A percentile compares a stretch with the other conserved stretches of the same genome.
Evolutionary conservation across 2,329 filamentous ascomycete species (phyloP).

Genomic region (Ciborinia camelliae): DNA sequence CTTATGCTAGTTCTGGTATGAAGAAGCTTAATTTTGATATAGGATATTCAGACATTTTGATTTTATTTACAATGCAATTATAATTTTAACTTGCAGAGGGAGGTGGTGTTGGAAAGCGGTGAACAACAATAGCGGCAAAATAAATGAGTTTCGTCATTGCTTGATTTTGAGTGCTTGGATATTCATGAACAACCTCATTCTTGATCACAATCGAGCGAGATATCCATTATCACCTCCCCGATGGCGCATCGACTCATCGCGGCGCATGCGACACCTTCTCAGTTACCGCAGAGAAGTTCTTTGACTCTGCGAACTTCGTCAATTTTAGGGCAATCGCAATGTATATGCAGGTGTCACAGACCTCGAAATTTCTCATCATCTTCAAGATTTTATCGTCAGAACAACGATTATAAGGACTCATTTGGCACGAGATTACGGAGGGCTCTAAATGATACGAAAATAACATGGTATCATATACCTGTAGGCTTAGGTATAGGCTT

Average conservation of each 20-base stretch:
- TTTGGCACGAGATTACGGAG: constrained; percentile 47
- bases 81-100: not conserved
- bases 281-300: not conserved
- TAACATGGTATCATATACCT: constrained; percentile 71
- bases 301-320: constrained; percentile 14
- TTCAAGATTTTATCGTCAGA: constrained; percentile 26
- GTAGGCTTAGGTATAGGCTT: constrained; percentile 66
- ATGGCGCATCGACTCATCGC: constrained; percentile 14
- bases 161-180: not conserved
- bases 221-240: not conserved
- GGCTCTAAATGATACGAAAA: constrained; percentile 59
- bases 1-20: not conserved
- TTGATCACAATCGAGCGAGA: constrained; percentile 6
- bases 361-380: constrained; percentile 34
- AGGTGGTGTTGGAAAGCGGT: not conserved
- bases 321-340: constrained; percentile 21
- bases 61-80: not conserved
- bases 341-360: constrained; percentile 25
- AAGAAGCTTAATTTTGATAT: not conserved
- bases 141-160: constrained; percentile 16
- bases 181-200: not conserved
- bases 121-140: constrained; percentile 5
- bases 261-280: not conserved
- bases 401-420: constrained; percentile 34
- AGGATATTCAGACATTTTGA: not conserved